Evolutionary conservation across 1,284 basidiomycete genomes (phyloP).

Genomic region (Dichomitus squalens): DNA sequence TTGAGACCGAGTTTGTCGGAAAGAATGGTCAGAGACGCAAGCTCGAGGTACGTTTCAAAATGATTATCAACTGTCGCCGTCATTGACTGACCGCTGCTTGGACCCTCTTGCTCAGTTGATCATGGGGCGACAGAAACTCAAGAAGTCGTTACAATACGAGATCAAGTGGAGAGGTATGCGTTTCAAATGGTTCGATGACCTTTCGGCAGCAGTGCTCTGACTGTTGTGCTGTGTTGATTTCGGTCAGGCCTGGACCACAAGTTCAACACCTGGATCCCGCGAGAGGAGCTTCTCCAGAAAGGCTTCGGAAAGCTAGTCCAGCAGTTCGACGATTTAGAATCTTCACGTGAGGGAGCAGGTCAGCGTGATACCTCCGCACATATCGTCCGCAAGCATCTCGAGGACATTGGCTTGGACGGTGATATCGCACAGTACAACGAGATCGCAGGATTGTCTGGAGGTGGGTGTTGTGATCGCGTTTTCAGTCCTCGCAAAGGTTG

Average conservation of each 20-base stretch:
- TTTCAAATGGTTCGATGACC: not conserved
- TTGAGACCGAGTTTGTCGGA: slow-evolving; percentile 91
- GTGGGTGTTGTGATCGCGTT: slow-evolving; percentile 37
- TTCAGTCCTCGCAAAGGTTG: not conserved
- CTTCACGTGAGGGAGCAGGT: slow-evolving; percentile 92
- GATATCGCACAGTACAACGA: slow-evolving; percentile 98
- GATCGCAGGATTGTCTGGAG: slow-evolving; percentile 88
- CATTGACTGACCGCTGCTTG: slow-evolving; percentile 2
- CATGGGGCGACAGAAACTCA: slow-evolving; percentile 97
- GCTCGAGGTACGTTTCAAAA: slow-evolving; percentile 67
- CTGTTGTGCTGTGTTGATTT: not conserved
- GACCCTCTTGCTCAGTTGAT: slow-evolving; percentile 56
- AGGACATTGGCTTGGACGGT: slow-evolving; percentile 95
- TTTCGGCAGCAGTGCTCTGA: not conserved
- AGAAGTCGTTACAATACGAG: slow-evolving; percentile 95
- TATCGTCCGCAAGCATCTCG: slow-evolving; percentile 86
- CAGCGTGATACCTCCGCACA: slow-evolving; percentile 81
- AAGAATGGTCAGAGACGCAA: slow-evolving; percentile 92
- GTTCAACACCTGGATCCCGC: slow-evolving; percentile 93
- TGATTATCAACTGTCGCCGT: not conserved
- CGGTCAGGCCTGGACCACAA: slow-evolving; percentile 77
- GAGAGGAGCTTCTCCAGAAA: slow-evolving; percentile 87
- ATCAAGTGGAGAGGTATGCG: slow-evolving; percentile 84
- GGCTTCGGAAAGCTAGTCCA: slow-evolving; percentile 92
- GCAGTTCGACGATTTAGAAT: slow-evolving; percentile 97